These are phyloP conservation scores for Phaeotremella skinneri DNA, from an alignment of 768 basidiomycete genomes.

Conservation along the genomic window DNA sequence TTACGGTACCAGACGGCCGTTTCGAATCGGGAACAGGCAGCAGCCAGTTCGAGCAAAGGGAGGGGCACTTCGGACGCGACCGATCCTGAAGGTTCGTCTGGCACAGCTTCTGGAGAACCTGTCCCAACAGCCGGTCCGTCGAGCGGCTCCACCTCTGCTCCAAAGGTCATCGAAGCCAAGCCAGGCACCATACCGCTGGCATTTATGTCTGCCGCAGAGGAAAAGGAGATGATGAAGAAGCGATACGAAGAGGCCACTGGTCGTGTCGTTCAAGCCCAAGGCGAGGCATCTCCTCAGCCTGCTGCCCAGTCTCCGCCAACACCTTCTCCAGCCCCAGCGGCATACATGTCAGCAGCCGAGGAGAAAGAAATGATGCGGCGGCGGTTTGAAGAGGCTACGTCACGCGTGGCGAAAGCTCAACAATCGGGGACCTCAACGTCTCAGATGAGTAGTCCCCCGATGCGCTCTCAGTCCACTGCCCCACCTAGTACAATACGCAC, in stretches of 20 bases:
- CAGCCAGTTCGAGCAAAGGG: not conserved
- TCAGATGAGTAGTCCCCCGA: no score
- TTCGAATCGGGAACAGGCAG: not conserved
- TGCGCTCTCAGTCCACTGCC: no score
- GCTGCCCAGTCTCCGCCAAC: not conserved
- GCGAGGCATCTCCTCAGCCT: not conserved
- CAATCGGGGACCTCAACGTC: no score
- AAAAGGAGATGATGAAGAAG: constrained; percentile 28
- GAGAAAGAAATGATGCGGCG: constrained; percentile 47
- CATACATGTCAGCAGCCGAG: constrained; percentile 34
- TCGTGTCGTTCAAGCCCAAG: constrained; percentile 7
- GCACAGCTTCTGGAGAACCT: not conserved
- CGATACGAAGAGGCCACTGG: constrained; percentile 32
- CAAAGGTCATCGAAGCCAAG: constrained; percentile 1
- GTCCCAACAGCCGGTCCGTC: not conserved
- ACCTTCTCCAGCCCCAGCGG: not conserved
- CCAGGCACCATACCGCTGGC: not conserved
- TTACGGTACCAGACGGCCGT: constrained; percentile 1
- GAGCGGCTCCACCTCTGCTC: not conserved
- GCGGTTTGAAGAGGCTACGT: constrained; percentile 40
- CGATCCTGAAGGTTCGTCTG: not conserved
- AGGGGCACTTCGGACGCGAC: not conserved
- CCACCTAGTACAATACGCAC: no score
- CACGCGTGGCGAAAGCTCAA: no score
- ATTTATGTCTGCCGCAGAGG: constrained; percentile 2